A percentile compares a stretch with the other conserved stretches of the same genome.
phyloP scores from a whole-genome alignment of 768 basidiomycete genomes.

The Pisolithus marmoratus region DNA sequence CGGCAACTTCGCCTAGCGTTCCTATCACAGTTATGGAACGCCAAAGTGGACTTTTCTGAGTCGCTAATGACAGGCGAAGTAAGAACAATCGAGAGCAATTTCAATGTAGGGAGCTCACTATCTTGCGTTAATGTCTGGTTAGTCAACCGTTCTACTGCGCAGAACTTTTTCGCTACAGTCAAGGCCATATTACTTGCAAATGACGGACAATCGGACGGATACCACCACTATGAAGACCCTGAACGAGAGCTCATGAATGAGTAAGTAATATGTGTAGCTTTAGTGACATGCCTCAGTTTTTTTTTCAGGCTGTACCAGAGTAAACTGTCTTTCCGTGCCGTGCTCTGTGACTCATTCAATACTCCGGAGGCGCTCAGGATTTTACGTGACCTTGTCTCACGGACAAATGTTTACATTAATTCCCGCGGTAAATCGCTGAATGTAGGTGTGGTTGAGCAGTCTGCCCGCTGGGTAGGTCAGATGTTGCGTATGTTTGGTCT shows the following conservation, averaged over 20 bases:
- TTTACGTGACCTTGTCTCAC: slow-evolving; percentile 76
- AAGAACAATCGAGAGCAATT: slow-evolving; percentile 69
- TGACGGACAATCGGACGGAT: slow-evolving; percentile 47
- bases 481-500: slow-evolving; percentile 80
- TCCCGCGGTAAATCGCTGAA: slow-evolving; percentile 53
- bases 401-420: slow-evolving; percentile 85
- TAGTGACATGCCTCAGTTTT: slow-evolving; percentile 5
- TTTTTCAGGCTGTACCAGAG: slow-evolving; percentile 61
- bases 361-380: slow-evolving; percentile 78
- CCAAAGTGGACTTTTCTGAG: slow-evolving; percentile 92
- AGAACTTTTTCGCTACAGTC: slow-evolving; percentile 93
- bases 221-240: slow-evolving; percentile 56
- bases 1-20: slow-evolving; percentile 91
- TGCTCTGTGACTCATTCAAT: slow-evolving; percentile 96
- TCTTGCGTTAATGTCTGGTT: slow-evolving; percentile 2
- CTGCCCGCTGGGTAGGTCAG: slow-evolving; percentile 62
- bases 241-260: slow-evolving; percentile 66
- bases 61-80: slow-evolving; percentile 87
- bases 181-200: slow-evolving; percentile 68
- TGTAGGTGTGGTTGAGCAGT: slow-evolving; percentile 55
- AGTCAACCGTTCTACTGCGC: background rate
- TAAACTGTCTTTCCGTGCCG: slow-evolving; percentile 73
- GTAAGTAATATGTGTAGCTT: slow-evolving; percentile 34
- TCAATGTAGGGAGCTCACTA: slow-evolving; percentile 60
- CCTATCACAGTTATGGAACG: slow-evolving; percentile 86